Evolutionary conservation across 2,329 filamentous ascomycete genomes (phyloP).

Genomic region (Sarocladiaceae sp.): DNA sequence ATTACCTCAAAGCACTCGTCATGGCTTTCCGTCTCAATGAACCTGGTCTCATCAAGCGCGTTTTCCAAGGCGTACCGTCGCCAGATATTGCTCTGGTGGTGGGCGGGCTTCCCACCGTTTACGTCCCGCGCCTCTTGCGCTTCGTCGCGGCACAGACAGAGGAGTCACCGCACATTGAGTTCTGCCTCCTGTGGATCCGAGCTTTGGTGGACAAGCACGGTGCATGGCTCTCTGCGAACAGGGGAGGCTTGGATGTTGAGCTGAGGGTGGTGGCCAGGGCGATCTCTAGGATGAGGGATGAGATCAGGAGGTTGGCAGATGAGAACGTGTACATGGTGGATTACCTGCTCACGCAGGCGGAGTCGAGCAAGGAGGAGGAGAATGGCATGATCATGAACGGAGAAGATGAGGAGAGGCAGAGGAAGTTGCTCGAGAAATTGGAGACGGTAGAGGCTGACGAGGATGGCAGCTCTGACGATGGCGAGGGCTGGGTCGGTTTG

Average conservation of each 20-base stretch:
- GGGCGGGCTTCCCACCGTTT: conserved; percentile 72
- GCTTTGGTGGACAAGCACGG: conserved; percentile 77
- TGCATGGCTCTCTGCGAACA: conserved; percentile 74
- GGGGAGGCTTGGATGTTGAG: conserved; percentile 75
- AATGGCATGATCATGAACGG: conserved; percentile 12
- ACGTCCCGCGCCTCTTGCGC: conserved; percentile 76
- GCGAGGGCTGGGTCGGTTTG: conserved; percentile 37
- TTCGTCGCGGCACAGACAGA: conserved; percentile 87
- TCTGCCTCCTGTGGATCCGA: conserved; percentile 90
- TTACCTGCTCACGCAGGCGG: conserved; percentile 59
- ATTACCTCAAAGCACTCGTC: conserved; percentile 86
- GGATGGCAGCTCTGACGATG: conserved; percentile 28
- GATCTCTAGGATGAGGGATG: conserved; percentile 71
- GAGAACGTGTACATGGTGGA: conserved; percentile 87
- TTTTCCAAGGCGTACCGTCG: conserved; percentile 78
- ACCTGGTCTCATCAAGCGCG: conserved; percentile 68
- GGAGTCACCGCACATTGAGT: conserved; percentile 87
- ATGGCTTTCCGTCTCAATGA: conserved; percentile 98
- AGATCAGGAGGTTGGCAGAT: conserved; percentile 76
- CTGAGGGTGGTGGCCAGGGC: conserved; percentile 76
- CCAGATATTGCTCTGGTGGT: conserved; percentile 72
- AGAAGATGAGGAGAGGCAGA: conserved; percentile 19
- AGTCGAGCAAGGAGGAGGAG: conserved; percentile 20
- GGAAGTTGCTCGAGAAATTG: conserved; percentile 27
- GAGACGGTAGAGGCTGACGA: conserved; percentile 25